Conservation (phyloP, 106 monocot species). For the Allium fistulosum region DNA sequence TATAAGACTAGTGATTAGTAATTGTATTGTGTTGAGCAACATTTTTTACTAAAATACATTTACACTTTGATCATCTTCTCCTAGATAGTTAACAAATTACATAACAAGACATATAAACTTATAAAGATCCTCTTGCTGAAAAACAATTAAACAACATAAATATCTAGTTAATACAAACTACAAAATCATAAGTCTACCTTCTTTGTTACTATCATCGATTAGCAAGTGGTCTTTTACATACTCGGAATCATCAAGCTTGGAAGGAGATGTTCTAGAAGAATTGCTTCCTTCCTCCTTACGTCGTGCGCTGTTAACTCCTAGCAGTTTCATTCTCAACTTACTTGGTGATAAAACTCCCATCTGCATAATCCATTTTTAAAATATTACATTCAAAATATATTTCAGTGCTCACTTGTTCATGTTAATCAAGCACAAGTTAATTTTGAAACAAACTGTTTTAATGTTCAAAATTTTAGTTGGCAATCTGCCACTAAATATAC, state of each 20-base stretch:
- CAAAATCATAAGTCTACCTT: slow-evolving; percentile 9
- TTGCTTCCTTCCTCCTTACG: slow-evolving; percentile 27
- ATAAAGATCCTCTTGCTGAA: too few relatives aligned
- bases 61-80: too few relatives aligned
- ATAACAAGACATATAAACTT: too few relatives aligned
- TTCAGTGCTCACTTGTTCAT: background rate
- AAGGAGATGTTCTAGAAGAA: slow-evolving; percentile 61
- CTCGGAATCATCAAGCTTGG: slow-evolving; percentile 47
- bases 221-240: slow-evolving; percentile 46
- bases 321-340: slow-evolving; percentile 75
- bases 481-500: too few relatives aligned
- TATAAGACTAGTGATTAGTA: too few relatives aligned
- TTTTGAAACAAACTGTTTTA: too few relatives aligned
- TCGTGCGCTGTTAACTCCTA: slow-evolving; percentile 43
- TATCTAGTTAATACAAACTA: too few relatives aligned
- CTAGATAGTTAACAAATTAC: too few relatives aligned
- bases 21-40: too few relatives aligned
- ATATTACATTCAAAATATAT: background rate
- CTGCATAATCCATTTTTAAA: slow-evolving; percentile 26
- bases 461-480: too few relatives aligned
- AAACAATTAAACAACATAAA: too few relatives aligned
- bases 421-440: background rate
- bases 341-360: slow-evolving; percentile 66
- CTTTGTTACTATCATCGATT: slow-evolving; percentile 24
- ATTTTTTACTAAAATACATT: too few relatives aligned